Evolutionary conservation across 2,329 filamentous ascomycete species (phyloP).

Genomic region (Cladosporium oxysporum): DNA sequence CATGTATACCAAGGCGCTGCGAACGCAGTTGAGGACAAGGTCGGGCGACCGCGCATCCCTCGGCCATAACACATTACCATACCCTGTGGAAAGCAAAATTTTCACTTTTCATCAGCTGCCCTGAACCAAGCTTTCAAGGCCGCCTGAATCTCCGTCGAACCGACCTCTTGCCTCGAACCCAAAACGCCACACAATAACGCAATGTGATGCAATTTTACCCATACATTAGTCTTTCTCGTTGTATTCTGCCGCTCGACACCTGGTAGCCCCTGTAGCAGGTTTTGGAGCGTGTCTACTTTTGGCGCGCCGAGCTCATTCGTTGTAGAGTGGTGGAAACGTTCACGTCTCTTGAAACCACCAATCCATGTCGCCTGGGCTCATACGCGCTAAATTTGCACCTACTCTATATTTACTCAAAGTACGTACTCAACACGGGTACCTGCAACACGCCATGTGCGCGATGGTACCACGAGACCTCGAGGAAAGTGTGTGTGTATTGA

Average conservation of each 20-base stretch:
- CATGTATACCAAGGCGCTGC: conserved; percentile 8
- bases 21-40: background rate
- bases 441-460: background rate
- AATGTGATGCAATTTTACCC: background rate
- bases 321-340: background rate
- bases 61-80: background rate
- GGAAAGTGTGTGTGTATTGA: background rate
- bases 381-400: background rate
- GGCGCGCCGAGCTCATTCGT: background rate
- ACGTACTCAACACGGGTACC: background rate
- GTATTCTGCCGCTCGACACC: background rate
- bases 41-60: background rate
- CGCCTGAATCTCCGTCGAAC: background rate
- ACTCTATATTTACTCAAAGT: background rate
- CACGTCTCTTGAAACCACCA: background rate
- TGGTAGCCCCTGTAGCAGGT: background rate
- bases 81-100: background rate
- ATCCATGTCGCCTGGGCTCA: background rate
- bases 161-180: background rate
- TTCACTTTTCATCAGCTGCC: background rate
- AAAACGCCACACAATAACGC: background rate
- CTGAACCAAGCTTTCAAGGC: background rate
- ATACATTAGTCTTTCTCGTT: background rate
- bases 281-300: background rate
- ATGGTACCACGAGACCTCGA: background rate